Conservation (phyloP, 176 grass and related monocot species). For the Eremochloa ophiuroides region DNA sequence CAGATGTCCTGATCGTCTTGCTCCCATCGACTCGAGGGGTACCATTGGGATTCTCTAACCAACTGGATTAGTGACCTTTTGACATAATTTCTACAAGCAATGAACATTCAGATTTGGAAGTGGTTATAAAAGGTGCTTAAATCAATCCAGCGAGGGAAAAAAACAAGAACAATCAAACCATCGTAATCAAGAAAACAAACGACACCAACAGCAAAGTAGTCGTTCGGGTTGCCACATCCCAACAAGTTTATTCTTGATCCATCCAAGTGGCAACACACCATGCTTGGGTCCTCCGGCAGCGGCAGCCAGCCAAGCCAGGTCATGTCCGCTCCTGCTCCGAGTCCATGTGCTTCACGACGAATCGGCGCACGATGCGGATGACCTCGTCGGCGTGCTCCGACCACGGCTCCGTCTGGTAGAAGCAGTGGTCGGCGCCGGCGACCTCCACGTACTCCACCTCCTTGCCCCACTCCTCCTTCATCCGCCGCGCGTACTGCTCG, state of each 20-base stretch:
- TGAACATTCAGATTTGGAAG: too few species aligned
- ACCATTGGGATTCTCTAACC: too few species aligned
- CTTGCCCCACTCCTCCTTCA: conserved; percentile 45
- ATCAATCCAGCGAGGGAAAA: too few species aligned
- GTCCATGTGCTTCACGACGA: conserved; percentile 36
- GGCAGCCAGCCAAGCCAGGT: neutral
- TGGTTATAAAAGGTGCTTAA: too few species aligned
- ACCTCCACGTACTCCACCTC: conserved; percentile 26
- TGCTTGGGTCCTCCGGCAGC: neutral
- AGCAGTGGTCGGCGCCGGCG: conserved; percentile 30
- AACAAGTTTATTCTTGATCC: neutral
- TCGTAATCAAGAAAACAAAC: neutral
- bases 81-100: too few species aligned
- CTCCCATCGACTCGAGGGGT: too few species aligned
- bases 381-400: conserved; percentile 35
- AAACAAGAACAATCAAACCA: neutral
- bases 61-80: too few species aligned
- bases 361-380: conserved; percentile 9
- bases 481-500: conserved; percentile 33
- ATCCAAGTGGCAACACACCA: neutral
- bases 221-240: too few species aligned
- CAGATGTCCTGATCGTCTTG: too few species aligned
- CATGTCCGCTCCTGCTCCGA: neutral
- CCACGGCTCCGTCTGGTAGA: conserved; percentile 27
- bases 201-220: neutral